phyloP scores from a whole-genome alignment of 306 rosid genomes.

The Cucurbita pepo region DNA sequence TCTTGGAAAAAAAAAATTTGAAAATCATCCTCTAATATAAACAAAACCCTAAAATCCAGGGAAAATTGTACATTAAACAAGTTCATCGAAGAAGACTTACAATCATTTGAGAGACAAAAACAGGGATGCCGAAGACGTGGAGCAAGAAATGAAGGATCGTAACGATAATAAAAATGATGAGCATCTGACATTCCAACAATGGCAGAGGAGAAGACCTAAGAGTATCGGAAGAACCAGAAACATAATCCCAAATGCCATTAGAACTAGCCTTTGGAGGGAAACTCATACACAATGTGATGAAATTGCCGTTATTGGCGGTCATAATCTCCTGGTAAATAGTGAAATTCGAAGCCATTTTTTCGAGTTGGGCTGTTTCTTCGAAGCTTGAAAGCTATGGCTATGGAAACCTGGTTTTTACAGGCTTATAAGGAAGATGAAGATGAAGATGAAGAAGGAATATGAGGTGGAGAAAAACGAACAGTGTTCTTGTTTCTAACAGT shows the following conservation, averaged over 20 bases:
- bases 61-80: too few relatives aligned
- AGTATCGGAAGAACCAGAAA: neutral
- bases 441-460: neutral
- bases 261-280: neutral
- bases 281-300: neutral
- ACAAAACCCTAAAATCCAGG: too few relatives aligned
- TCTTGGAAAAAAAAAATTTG: too few relatives aligned
- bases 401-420: neutral
- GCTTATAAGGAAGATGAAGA: neutral
- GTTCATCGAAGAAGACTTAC: constrained; percentile 1
- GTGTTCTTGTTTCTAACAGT: neutral
- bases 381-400: neutral
- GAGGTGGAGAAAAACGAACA: neutral
- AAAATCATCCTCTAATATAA: too few relatives aligned
- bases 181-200: constrained; percentile 16
- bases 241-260: neutral
- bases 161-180: constrained; percentile 5
- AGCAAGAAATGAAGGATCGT: constrained; percentile 11
- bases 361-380: neutral
- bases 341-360: neutral
- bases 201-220: constrained; percentile 2
- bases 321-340: neutral
- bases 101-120: constrained; percentile 17
- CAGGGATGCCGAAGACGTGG: constrained; percentile 11
- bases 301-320: neutral